Conservation (phyloP, 768 basidiomycete genomes). For the Pholiota microspora region DNA sequence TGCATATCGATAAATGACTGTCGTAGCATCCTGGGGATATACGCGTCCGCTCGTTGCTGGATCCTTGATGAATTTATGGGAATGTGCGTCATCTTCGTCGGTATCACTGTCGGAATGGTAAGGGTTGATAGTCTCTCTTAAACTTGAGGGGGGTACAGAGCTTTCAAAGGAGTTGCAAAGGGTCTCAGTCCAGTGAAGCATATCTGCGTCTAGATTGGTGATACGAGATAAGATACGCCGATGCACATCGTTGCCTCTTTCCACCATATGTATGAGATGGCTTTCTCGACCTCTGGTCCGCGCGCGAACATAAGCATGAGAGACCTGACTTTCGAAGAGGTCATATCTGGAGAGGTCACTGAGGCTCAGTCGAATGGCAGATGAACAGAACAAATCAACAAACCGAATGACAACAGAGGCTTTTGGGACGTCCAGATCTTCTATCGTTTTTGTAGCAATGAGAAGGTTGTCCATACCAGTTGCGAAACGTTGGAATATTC, state of each 20-base stretch:
- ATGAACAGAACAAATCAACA: conserved; percentile 15
- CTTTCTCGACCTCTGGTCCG: conserved; percentile 44
- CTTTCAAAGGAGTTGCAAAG: conserved; percentile 35
- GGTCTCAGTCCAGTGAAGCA: conserved; percentile 49
- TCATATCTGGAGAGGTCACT: conserved; percentile 45
- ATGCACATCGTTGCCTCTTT: conserved; percentile 55
- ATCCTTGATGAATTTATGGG: conserved; percentile 47
- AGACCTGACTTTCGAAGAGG: conserved; percentile 60
- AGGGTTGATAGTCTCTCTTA: conserved; percentile 38
- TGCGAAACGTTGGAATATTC: conserved; percentile 48
- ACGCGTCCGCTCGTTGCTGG: conserved; percentile 62
- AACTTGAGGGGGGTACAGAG: conserved; percentile 43
- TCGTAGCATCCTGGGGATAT: conserved; percentile 54
- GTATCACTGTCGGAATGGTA: conserved; percentile 50
- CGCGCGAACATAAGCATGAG: conserved; percentile 53
- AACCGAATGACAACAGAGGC: conserved; percentile 64
- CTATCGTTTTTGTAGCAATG: conserved; percentile 54
- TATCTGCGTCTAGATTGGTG: conserved; percentile 35
- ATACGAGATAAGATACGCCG: conserved; percentile 48
- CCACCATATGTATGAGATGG: conserved; percentile 62
- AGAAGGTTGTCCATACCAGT: conserved; percentile 62
- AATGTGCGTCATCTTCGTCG: conserved; percentile 33
- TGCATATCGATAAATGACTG: conserved; percentile 53
- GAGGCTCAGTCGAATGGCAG: neutral
- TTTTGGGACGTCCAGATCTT: conserved; percentile 60